Base-by-base conservation (phyloP, 148 eudicot genomes). In the Cornus kousa region DNA sequence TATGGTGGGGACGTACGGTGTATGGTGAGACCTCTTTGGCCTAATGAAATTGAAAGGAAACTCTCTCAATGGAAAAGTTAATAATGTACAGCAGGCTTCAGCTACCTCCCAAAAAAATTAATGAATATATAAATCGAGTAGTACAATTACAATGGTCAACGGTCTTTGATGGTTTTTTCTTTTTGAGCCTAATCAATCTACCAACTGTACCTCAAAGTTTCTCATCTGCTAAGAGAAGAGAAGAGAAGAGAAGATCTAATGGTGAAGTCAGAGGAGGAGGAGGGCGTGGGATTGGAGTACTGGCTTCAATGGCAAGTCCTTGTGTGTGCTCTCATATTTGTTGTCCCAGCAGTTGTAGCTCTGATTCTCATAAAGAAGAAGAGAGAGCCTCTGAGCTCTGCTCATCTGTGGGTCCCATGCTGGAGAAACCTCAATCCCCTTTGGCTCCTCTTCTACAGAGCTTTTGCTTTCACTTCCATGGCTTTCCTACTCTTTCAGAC, bases 261-360 rank as follows among this genome's bases (percentile, higher is more conserved):
- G 84, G 73, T 14, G 31, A 67, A 62, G 17, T 68, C 59, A 39
- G 43, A 7, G 43, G 12, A 74, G 70, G 75, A 55, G 68, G 78
- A 33, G 5, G 69, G n/a, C 20, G 79, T 73, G 73, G 92, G 89
- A 10, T 59, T 85, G 35, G 89, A 80, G 24, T 89, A 91, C 84
- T 93, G 92, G 91, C 14, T 90, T 74, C 86, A 76, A 84, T 93
- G 97, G 95, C 97, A 93, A 83, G 91, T 89, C 10, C 81, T 74
- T 22, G 83, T 91, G 16, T 90, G 95, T 78, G 95, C 84, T 11
- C 69, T 93, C 24, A 88, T 93, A 74, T 72, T 91, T 53, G 11
- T 82, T 19, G 74, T 93, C 40, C 97, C 97, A 0, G 35, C 87
- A 46, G 59, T 62, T 4, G 43, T 87, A 40, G 78, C 91, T 0